Conservation (phyloP, 1,139 yeast species). For the Diutina catenulata region DNA sequence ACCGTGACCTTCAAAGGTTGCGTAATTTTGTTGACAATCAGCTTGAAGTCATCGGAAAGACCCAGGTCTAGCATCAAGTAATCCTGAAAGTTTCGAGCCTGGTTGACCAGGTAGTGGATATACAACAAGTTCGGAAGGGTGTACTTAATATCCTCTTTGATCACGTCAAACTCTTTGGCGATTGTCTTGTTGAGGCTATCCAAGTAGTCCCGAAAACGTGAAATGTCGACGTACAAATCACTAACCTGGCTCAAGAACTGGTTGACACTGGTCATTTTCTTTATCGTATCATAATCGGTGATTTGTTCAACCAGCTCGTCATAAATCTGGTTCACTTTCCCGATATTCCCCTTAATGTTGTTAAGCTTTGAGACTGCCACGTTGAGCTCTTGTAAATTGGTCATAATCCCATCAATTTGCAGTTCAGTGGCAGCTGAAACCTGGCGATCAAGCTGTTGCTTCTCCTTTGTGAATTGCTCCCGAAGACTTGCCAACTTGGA, state of each 20-base stretch:
- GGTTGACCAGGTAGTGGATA: conserved; percentile 60
- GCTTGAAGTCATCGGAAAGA: conserved; percentile 58
- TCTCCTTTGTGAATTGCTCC: conserved; percentile 56
- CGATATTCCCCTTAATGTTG: conserved; percentile 41
- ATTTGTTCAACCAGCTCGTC: conserved; percentile 41
- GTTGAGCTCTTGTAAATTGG: conserved; percentile 26
- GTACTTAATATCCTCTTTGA: conserved; percentile 38
- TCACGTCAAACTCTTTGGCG: conserved; percentile 37
- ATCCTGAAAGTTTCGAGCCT: conserved; percentile 69
- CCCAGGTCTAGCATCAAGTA: conserved; percentile 47
- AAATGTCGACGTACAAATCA: conserved; percentile 51
- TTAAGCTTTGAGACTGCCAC: conserved; percentile 29
- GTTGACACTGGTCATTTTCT: conserved; percentile 52
- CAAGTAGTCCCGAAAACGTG: conserved; percentile 41
- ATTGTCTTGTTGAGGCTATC: conserved; percentile 41
- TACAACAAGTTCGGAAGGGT: conserved; percentile 49
- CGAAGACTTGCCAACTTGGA: conserved; percentile 42
- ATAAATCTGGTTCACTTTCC: conserved; percentile 45
- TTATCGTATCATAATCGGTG: conserved; percentile 46
- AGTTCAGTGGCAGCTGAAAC: conserved; percentile 50
- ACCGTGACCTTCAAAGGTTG: conserved; percentile 38
- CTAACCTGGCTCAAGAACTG: conserved; percentile 66
- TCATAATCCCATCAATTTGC: conserved; percentile 43
- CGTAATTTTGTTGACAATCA: conserved; percentile 53
- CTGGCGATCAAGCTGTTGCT: conserved; percentile 61